Percentiles rank a stretch among this genome's conserved stretches.
phyloP scores from a whole-genome alignment of 202 grass and related monocot species.

The Zoysia matrella region DNA sequence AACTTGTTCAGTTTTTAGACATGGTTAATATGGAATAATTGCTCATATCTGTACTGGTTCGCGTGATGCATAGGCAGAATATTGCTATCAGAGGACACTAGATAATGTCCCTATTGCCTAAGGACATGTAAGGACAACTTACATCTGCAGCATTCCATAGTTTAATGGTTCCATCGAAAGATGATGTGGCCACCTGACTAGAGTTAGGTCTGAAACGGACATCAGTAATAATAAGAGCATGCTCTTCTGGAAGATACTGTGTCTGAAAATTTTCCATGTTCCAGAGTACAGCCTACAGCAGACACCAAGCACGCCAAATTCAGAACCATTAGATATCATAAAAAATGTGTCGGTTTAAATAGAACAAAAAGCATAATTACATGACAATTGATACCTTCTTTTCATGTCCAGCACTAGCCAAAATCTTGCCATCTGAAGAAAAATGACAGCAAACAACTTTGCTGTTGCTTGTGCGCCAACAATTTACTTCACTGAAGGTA shows the following conservation, averaged over 20 bases:
- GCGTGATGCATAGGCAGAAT: not conserved
- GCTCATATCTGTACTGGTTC: not conserved
- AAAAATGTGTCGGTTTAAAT: slow-evolving; percentile 22
- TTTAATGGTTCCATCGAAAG: slow-evolving; percentile 87
- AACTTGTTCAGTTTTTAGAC: too few species aligned
- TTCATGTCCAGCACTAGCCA: slow-evolving; percentile 97
- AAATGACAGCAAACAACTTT: slow-evolving; percentile 99
- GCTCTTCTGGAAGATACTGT: slow-evolving; percentile 81
- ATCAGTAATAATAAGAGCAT: slow-evolving; percentile 76
- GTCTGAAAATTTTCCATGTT: slow-evolving; percentile 97
- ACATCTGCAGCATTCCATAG: slow-evolving; percentile 93
- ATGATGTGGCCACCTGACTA: slow-evolving; percentile 88
- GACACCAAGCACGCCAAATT: slow-evolving; percentile 7
- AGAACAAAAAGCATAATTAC: slow-evolving; percentile 22
- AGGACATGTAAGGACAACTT: slow-evolving; percentile 45
- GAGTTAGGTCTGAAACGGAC: slow-evolving; percentile 93
- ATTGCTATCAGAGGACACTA: not conserved
- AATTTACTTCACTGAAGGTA: slow-evolving; percentile 80
- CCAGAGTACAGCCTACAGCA: slow-evolving; percentile 87
- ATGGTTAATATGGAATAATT: too few species aligned
- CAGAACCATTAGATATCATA: slow-evolving; percentile 6
- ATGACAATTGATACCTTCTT: slow-evolving; percentile 69
- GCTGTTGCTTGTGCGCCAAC: slow-evolving; percentile 83
- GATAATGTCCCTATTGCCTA: not conserved
- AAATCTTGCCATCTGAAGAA: slow-evolving; percentile 89